Base-by-base conservation (phyloP, 129 eudicot genomes). In the Chrysanthemum makinoi region DNA sequence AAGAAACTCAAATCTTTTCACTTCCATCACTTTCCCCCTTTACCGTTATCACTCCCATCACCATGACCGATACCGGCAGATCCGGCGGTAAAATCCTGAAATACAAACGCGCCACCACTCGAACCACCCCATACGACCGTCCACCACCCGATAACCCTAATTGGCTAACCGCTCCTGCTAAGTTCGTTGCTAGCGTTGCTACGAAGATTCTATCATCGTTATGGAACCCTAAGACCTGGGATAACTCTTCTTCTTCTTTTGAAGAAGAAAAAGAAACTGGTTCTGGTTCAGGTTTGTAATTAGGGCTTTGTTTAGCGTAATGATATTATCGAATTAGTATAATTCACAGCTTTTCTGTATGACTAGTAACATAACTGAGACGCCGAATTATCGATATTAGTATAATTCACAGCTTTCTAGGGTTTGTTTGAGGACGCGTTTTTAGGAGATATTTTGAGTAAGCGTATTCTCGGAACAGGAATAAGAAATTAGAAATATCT, bases 71-170 rank as follows among this genome's bases (percentile, higher is more conserved):
- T 65, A 65, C 85, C 79, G 87, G 56, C 63, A 74, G 89, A 73
- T 76, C 91, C 81, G 97, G 97, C 73, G 93, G 97, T 1, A 91
- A 91, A 60, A 83, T 91, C n/a, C 62, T 80, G 28, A 80, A 76
- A 75, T 66, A 73, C 2, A 70, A 83, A 46, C 76, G 82, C 69
- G 39, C 26, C n/a, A 26, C 77, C 61, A 28, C 77, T 39, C 54
- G 86, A 14, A 72, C 47, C 50, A 86, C 84, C 3, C 96, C 94
- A 0, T 88, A 88, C 72, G 85, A 85, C 82, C 94, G 97, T 6
- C 96, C 53, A 30, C 74, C 61, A 60, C 65, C 75, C 10, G 67
- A 30, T 14, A 62, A 62, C 49, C 67, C 50, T 62, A 62, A 62
- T 62, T 62, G 67, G 67, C 67, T 62, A 4, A 62, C 17, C n/a